These are phyloP conservation scores for Singerocomus inundabilis DNA, from an alignment of 1,284 basidiomycete genomes.

Conservation along the genomic window DNA sequence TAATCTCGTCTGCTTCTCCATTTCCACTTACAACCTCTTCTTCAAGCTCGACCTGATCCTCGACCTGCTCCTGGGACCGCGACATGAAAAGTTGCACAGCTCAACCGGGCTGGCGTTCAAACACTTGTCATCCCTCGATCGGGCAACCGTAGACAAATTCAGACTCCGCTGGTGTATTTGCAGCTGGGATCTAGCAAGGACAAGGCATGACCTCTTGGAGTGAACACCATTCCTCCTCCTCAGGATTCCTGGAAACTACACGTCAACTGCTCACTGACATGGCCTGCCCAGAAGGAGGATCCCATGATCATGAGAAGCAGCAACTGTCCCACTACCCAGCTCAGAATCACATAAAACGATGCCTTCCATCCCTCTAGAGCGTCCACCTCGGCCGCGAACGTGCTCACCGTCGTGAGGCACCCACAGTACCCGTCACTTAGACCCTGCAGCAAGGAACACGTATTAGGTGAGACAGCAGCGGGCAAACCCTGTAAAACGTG, in stretches of 20 bases:
- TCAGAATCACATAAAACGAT: slow-evolving; percentile 68
- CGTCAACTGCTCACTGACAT: slow-evolving; percentile 40
- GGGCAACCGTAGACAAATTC: slow-evolving; percentile 28
- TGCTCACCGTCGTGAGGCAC: slow-evolving; percentile 92
- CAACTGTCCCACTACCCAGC: slow-evolving; percentile 71
- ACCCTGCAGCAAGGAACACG: slow-evolving; percentile 77
- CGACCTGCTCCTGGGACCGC: slow-evolving; percentile 44
- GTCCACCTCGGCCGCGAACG: slow-evolving; percentile 82
- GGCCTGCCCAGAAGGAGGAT: slow-evolving; percentile 58
- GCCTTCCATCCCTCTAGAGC: slow-evolving; percentile 57
- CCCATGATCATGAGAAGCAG: slow-evolving; percentile 79
- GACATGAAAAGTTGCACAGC: slow-evolving; percentile 43
- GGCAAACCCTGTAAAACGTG: slow-evolving; percentile 66
- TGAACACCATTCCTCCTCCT: slow-evolving; percentile 4
- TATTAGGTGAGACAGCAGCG: slow-evolving; percentile 44
- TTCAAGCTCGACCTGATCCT: slow-evolving; percentile 46
- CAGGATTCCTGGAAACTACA: slow-evolving; percentile 36
- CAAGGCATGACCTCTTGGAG: neutral
- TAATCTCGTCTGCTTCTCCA: slow-evolving; percentile 62
- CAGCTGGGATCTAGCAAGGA: neutral
- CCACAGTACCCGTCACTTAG: slow-evolving; percentile 93
- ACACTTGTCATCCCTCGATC: slow-evolving; percentile 24
- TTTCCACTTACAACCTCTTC: slow-evolving; percentile 51
- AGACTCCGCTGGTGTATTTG: slow-evolving; percentile 27
- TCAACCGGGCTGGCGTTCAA: slow-evolving; percentile 21